Percentiles rank a stretch among this genome's conserved stretches.
These are phyloP conservation scores for Lactarius psammicola DNA, from an alignment of 768 basidiomycete genomes.

Conservation along the genomic window DNA sequence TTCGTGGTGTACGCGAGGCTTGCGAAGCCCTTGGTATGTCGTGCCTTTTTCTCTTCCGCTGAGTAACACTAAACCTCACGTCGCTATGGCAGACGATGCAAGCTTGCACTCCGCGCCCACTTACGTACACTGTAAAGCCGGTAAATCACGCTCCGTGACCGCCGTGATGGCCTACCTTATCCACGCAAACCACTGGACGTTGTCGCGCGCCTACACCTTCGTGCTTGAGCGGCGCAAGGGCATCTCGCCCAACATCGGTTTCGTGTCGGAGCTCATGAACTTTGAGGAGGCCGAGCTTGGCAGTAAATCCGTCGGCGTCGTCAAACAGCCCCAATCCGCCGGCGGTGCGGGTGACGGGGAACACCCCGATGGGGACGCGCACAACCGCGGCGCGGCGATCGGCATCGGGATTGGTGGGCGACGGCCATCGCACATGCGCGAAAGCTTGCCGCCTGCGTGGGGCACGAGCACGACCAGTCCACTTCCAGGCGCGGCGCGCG, in stretches of 20 bases:
- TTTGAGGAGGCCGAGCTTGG: slow-evolving; percentile 92
- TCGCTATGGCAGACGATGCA: slow-evolving; percentile 69
- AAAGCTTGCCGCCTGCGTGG: slow-evolving; percentile 67
- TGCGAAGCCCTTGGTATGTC: slow-evolving; percentile 83
- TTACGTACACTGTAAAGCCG: slow-evolving; percentile 96
- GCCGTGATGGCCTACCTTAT: slow-evolving; percentile 98
- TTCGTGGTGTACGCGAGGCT: slow-evolving; percentile 75
- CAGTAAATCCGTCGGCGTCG: slow-evolving; percentile 67
- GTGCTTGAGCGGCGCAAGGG: slow-evolving; percentile 91
- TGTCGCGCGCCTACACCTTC: slow-evolving; percentile 86
- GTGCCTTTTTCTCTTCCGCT: slow-evolving; percentile 5
- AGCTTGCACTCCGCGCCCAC: slow-evolving; percentile 83
- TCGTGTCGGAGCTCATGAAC: slow-evolving; percentile 95
- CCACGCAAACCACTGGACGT: slow-evolving; percentile 95
- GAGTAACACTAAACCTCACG: slow-evolving; percentile 5
- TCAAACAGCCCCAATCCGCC: slow-evolving; percentile 41
- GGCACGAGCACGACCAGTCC: slow-evolving; percentile 30
- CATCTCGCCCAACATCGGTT: slow-evolving; percentile 96
- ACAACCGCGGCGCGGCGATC: slow-evolving; percentile 34
- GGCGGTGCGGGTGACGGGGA: slow-evolving; percentile 35
- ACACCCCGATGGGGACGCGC: slow-evolving; percentile 35
- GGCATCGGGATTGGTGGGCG: slow-evolving; percentile 44
- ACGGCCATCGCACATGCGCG: slow-evolving; percentile 64
- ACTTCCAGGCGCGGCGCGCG: slow-evolving; percentile 30
- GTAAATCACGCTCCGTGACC: slow-evolving; percentile 93